Base-by-base conservation (phyloP, 2,329 filamentous ascomycete genomes). In the Bipolaris victoriae region DNA sequence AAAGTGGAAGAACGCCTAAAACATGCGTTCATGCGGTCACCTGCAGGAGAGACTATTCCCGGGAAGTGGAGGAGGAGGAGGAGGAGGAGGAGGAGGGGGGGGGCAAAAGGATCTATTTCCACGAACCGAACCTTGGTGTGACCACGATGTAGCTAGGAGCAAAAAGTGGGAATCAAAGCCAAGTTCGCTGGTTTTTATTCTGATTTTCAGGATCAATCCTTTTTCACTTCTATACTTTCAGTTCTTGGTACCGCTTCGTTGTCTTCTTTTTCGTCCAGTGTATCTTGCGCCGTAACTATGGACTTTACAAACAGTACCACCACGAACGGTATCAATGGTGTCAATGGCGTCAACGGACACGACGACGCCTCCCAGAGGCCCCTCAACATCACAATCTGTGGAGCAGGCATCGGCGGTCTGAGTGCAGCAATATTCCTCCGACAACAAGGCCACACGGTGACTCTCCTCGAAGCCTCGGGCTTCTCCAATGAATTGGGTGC, bases 401-500 rank as follows among this genome's bases (percentile, higher is more conserved):
- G 78, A 16, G 77, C 75, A 7, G 83, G 84, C 3, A 84, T 86
- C 37, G 83, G 83, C 7, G 84, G 84, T 0, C 71, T 86, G 7
- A 78, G 78, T 7, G 79, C 82, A 1, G 83, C 83, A 1, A 82
- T 87, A 35, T 80, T 78, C 11, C 72, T 88, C 0, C 79, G 84
- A 7, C 79, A 81, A 54, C 63, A 70, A 51, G 70, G 70, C 15
- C 72, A 74, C 46, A 16, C 51, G 2, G 62, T 72, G 2, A 71
- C 67, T 6, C 51, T 73, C 4, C 58, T 72, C 29, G 71, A 75
- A 62, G 81, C 85, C 66, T 86, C 84, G 0, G 76, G 76, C 1
- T 81, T 87, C 33, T 81, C 82, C 15, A 81, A 77, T 49, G 86
- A 88, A 69, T 74, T 80, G 1, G 86, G 86, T 0, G 86, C 86